phyloP scores from a whole-genome alignment of 2,329 filamentous ascomycete species.

The Diplocarpon mali region DNA sequence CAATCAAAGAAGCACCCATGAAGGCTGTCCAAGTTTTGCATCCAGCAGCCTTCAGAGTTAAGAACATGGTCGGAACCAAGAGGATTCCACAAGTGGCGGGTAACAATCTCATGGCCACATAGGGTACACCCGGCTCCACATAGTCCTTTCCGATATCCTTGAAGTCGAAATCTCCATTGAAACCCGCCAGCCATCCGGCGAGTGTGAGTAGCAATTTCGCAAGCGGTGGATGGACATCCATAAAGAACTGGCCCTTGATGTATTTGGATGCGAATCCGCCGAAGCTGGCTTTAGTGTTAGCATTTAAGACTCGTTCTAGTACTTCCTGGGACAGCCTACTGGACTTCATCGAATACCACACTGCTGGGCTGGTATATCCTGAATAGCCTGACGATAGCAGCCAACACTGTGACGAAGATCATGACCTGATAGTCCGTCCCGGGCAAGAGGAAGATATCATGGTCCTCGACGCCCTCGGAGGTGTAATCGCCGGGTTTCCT shows the following conservation, averaged over 20 bases:
- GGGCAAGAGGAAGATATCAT: conserved; percentile 85
- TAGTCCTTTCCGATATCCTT: conserved; percentile 99
- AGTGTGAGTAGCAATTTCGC: conserved; percentile 95
- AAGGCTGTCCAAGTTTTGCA: conserved; percentile 78
- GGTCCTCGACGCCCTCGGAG: conserved; percentile 71
- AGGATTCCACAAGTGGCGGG: conserved; percentile 83
- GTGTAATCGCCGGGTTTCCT: conserved; percentile 46
- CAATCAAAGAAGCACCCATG: conserved; percentile 74
- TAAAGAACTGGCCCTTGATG: conserved; percentile 98
- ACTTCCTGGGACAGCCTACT: conserved; percentile 54
- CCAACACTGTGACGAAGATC: conserved; percentile 60
- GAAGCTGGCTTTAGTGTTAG: conserved; percentile 49
- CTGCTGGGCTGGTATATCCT: conserved; percentile 92
- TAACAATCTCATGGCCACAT: conserved; percentile 93
- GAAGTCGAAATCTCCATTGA: conserved; percentile 94
- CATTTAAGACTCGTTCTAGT: conserved; percentile 1
- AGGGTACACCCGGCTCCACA: conserved; percentile 84
- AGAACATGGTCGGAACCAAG: conserved; percentile 83
- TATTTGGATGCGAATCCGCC: conserved; percentile 98
- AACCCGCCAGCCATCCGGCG: conserved; percentile 88
- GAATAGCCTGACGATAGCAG: conserved; percentile 75
- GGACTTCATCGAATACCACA: conserved; percentile 98
- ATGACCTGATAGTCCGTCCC: conserved; percentile 73
- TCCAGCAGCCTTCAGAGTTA: conserved; percentile 83
- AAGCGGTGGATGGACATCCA: conserved; percentile 98